Conservation (phyloP, 108 stramenopile genomes). For the Cyclotella choctawhatcheeana region DNA sequence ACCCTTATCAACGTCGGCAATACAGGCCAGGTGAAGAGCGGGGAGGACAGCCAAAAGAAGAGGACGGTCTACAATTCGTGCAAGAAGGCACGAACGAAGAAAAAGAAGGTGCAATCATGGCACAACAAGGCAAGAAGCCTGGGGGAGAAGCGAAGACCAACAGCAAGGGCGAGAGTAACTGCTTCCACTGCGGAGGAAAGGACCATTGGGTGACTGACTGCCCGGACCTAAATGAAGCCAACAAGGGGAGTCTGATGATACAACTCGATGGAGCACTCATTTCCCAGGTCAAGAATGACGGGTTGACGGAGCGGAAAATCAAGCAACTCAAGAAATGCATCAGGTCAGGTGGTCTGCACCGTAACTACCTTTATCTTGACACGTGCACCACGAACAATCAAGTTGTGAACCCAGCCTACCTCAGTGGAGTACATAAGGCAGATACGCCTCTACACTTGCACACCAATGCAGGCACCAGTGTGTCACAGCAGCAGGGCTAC, state of each 20-base stretch:
- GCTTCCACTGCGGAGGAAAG: not conserved
- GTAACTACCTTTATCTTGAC: not conserved
- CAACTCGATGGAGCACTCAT: not conserved
- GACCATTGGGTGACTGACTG: constrained; percentile 1
- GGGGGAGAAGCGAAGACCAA: not conserved
- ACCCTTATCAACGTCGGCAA: not conserved
- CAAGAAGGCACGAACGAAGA: not conserved
- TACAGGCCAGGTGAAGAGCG: not conserved
- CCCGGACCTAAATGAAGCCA: not conserved
- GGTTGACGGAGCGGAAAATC: not conserved
- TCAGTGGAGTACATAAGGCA: not conserved
- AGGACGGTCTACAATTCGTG: not conserved
- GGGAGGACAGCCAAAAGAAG: constrained; percentile 1
- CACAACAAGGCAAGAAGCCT: not conserved
- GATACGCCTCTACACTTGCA: not conserved
- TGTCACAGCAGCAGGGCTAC: not conserved
- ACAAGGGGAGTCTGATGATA: not conserved
- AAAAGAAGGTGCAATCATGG: constrained; percentile 4
- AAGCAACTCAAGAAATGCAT: not conserved
- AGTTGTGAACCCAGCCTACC: not conserved
- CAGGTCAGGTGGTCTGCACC: not conserved
- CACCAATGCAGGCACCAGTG: constrained; percentile 1
- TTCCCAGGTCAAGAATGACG: not conserved
- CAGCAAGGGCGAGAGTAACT: constrained; percentile 3
- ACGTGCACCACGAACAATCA: constrained; percentile 1